Evolutionary conservation across 495 filamentous ascomycete species (phyloP), one percentile per base, ranked within the genome.

Genomic region (Talaromyces wortmannii): DNA sequence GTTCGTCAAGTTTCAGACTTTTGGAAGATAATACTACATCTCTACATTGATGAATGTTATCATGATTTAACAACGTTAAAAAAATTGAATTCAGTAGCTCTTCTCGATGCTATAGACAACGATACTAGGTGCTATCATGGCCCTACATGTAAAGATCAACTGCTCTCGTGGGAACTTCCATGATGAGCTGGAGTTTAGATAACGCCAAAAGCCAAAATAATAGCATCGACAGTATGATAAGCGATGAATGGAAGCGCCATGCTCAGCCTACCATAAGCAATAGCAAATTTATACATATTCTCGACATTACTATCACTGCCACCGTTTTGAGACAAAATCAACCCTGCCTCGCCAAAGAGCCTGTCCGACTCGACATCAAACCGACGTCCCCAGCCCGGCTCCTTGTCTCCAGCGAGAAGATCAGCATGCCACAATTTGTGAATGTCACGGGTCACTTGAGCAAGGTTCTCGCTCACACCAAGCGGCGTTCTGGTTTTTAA

Each of bases 161-260:
- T n/a, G n/a, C n/a, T n/a, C n/a, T n/a, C n/a, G n/a, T n/a, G n/a
- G n/a, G n/a, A n/a, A n/a, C n/a, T n/a, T n/a, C n/a, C n/a, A n/a
- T n/a, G n/a, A n/a, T n/a, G n/a, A n/a, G n/a, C n/a, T n/a, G n/a
- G 33, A 36, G 33, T 6, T 52, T n/a, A 52, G 5, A 42, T 31
- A 17, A 52, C 23, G 32, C 50, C 50, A 31, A 36, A 15, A 40
- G 50, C 50, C 15, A 43, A 2, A 13, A 52, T 52, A 10, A 52
- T 52, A 5, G 33, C 33, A 42, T 52, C 50, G 29, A 52, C 29
- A 7, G 50, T 52, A 43, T 52, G 50, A 52, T 52, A 52, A 29
- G 50, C 32, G 42, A 52, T 43, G 29, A 40, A 52, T 4, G 50
- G 50, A 31, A 52, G 10, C 1, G n/a, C 50, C 4, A 17, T 52